A percentile compares a stretch with the other conserved stretches of the same genome.
phyloP scores from a whole-genome alignment of 805 yeast species.

The Zygotorulaspora florentina region DNA sequence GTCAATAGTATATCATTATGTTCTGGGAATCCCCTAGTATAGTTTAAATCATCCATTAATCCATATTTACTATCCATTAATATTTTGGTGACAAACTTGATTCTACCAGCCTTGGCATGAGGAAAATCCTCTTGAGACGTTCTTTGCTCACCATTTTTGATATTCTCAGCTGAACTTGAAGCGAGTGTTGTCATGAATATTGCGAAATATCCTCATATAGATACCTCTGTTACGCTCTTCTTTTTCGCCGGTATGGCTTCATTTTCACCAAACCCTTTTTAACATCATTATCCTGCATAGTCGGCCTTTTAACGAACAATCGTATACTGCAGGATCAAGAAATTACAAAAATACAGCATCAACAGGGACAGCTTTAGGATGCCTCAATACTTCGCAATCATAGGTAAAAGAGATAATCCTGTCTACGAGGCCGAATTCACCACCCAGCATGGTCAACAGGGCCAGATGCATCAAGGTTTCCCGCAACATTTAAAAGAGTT shows the following conservation, averaged over 20 bases:
- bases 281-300: not conserved
- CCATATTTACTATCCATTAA: conserved; percentile 28
- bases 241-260: not conserved
- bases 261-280: not conserved
- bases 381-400: conserved; percentile 85
- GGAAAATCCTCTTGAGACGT: not conserved
- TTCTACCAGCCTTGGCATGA: conserved; percentile 11
- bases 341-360: not conserved
- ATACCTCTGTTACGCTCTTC: not conserved
- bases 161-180: not conserved
- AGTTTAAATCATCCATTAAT: conserved; percentile 33
- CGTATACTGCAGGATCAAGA: not conserved
- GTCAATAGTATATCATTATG: not conserved
- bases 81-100: conserved; percentile 26
- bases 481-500: conserved; percentile 69
- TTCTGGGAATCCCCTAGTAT: conserved; percentile 17
- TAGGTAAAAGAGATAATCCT: conserved; percentile 84
- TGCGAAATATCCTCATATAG: not conserved
- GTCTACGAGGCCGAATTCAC: conserved; percentile 77
- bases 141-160: conserved; percentile 1
- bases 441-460: conserved; percentile 49
- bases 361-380: conserved; percentile 31
- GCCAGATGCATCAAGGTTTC: conserved; percentile 56
- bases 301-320: no score
- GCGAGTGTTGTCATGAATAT: not conserved